Base-by-base conservation (phyloP, 495 filamentous ascomycete species). In the Lichina pygmaea region DNA sequence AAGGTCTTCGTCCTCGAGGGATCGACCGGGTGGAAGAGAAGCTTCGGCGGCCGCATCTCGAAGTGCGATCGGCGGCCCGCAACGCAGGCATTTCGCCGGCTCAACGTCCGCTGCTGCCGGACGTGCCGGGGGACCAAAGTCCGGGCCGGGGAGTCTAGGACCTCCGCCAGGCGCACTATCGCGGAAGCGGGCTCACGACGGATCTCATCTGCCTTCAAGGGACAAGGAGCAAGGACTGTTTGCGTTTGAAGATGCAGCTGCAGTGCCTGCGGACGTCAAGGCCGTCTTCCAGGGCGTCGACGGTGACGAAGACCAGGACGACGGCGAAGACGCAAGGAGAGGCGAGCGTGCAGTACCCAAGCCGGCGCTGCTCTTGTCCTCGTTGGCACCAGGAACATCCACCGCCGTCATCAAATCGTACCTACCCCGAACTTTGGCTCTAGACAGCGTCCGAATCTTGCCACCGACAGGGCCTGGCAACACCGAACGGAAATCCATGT, bases 401-500 rank as follows among this genome's bases (percentile, higher is more conserved):
- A 71, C 68, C 2, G 74, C 77, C 24, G 70, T 72, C 43, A 72
- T 91, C 54, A 86, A 84, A 58, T 63, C 72, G 6, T 59, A 89
- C 46, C 68, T 93, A 8, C 75, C 77, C 1, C 51, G 68, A 7
- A 72, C 62, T 34, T 55, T 95, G 40, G 70, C 62, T 0, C 76
- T 93, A 10, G 85, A 93, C 54, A 68, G 70, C 38, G 76, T 94
- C 33, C 75, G 78, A 48, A 70, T 92, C 41, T 56, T 84, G n/a
- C 70, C 68, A 30, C 68, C 74, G 3, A 55, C 68, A 8, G 66
- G 58, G n/a, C 71, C 73, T 51, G 62, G 43, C 44, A 61, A 65
- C 6, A 68, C 71, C 0, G 79, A 91, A 42, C 71, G 84, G 41
- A 82, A 77, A 54, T 83, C 83, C 2, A 67, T 75, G 38, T 67